These are phyloP conservation scores for Perilla frutescens DNA, from an alignment of 257 asterid species.

Conservation along the genomic window DNA sequence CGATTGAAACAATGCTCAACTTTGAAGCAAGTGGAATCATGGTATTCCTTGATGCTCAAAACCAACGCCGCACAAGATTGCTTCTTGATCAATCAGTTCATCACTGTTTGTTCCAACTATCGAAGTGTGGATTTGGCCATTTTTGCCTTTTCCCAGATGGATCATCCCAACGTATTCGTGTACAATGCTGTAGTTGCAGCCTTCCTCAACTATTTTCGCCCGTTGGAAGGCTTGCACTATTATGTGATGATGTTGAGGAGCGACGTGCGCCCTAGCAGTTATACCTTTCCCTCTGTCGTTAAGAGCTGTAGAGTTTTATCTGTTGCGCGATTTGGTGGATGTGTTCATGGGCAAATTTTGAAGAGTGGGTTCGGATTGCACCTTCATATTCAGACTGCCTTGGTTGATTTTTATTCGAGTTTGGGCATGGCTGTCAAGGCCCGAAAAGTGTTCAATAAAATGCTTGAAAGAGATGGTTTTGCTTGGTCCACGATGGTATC, in stretches of 20 bases:
- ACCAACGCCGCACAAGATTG: conserved; percentile 60
- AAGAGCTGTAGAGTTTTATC: conserved; percentile 57
- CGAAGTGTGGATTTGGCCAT: conserved; percentile 48
- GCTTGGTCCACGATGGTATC: conserved; percentile 74
- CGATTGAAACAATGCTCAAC: conserved; percentile 55
- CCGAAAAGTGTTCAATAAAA: conserved; percentile 65
- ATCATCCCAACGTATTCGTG: conserved; percentile 61
- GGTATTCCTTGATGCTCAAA: conserved; percentile 59
- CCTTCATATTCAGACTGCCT: conserved; percentile 64
- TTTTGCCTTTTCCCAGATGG: conserved; percentile 52
- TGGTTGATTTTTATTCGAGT: conserved; percentile 69
- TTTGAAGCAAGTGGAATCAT: conserved; percentile 59
- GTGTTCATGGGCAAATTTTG: conserved; percentile 65
- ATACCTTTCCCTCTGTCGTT: conserved; percentile 64
- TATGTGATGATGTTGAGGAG: conserved; percentile 59
- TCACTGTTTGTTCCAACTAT: conserved; percentile 62
- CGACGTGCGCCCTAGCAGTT: conserved; percentile 58
- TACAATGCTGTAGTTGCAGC: conserved; percentile 66
- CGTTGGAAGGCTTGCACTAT: conserved; percentile 47
- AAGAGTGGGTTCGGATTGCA: conserved; percentile 55
- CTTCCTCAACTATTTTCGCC: conserved; percentile 52
- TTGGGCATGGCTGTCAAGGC: conserved; percentile 53
- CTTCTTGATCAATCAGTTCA: conserved; percentile 70
- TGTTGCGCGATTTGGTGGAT: conserved; percentile 48
- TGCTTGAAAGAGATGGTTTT: conserved; percentile 64